Evolutionary conservation across 2,329 filamentous ascomycete genomes (phyloP), one percentile per base, ranked within the genome.

Genomic region (Akanthomyces muscarius): DNA sequence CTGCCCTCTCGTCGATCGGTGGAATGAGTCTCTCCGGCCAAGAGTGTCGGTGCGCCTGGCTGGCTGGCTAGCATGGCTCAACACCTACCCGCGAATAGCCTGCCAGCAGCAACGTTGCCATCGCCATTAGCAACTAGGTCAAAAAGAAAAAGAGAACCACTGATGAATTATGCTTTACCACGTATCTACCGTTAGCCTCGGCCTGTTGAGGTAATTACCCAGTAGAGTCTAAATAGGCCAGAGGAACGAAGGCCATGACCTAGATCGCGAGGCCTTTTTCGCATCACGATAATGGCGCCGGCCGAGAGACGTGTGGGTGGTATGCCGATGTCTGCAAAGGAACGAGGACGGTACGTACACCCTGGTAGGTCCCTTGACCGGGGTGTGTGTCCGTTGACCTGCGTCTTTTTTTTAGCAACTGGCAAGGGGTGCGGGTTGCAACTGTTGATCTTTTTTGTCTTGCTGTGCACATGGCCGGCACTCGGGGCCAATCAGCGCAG

Each of bases 401-500:
- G 25, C 41, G 41, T 59, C 21, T 25, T 28, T 16, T 48, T 25
- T 4, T 36, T 36, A 36, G 33, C 33, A 8, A 33, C 28, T 52
- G 36, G 50, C 50, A 52, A 36, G 30, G 50, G 50, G 30, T 36
- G 36, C 50, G 50, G 50, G 25, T 52, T 52, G 50, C 25, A 11
- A 52, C 50, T 51, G 45, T 58, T 59, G 45, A 59, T 51, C 45
- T 25, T 25, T 57, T 25, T 7, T 33, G 23, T 48, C 44, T 7
- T 33, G 18, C 18, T 30, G 28, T 7, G 16, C 47, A 51, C 33
- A 42, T 51, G 56, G 56, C 47, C 56, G 56, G 56, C 56, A 59
- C 56, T 59, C 56, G 56, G 56, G 56, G 23, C 56, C 56, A 51
- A 59, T 59, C 45, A 59, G 56, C 33, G 36, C 28, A 18, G 21